A percentile compares a stretch with the other conserved stretches of the same genome.
These are phyloP conservation scores for Nicotiana tomentosiformis DNA, from an alignment of 257 asterid genomes.

Conservation along the genomic window DNA sequence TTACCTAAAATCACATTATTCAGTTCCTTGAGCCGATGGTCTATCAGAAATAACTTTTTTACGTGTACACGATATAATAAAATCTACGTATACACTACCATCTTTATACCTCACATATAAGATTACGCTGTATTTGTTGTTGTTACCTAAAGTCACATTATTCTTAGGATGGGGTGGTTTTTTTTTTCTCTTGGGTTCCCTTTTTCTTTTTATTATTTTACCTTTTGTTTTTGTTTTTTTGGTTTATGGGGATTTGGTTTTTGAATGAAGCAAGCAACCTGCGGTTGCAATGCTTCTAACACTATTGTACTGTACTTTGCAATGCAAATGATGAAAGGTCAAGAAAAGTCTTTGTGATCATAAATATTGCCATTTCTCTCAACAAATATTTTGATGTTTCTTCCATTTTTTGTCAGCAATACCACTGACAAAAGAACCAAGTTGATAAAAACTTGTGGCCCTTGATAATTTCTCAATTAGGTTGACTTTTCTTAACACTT, in stretches of 20 bases:
- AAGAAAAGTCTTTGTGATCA: background rate
- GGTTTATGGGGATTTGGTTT: background rate
- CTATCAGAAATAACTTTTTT: fast-evolving
- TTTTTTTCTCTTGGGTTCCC: background rate
- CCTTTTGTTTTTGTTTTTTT: background rate
- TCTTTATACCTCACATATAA: fast-evolving
- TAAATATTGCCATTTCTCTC: conserved; percentile 3
- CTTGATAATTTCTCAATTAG: background rate
- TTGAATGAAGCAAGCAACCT: background rate
- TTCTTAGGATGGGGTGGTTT: background rate
- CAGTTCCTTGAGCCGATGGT: too few relatives aligned
- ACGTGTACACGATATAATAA: too few relatives aligned
- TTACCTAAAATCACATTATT: background rate
- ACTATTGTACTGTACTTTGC: background rate
- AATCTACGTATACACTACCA: too few relatives aligned
- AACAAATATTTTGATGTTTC: background rate
- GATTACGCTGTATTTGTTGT: too few relatives aligned
- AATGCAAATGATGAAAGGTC: background rate
- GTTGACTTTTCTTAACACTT: background rate
- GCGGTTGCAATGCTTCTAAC: background rate
- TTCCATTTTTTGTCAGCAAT: background rate
- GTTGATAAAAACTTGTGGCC: background rate
- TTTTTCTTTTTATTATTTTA: background rate
- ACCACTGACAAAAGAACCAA: background rate
- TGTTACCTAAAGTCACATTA: background rate